Evolutionary conservation across 169 alveolate genomes (phyloP).

Genomic region (Plasmodium sp.): DNA sequence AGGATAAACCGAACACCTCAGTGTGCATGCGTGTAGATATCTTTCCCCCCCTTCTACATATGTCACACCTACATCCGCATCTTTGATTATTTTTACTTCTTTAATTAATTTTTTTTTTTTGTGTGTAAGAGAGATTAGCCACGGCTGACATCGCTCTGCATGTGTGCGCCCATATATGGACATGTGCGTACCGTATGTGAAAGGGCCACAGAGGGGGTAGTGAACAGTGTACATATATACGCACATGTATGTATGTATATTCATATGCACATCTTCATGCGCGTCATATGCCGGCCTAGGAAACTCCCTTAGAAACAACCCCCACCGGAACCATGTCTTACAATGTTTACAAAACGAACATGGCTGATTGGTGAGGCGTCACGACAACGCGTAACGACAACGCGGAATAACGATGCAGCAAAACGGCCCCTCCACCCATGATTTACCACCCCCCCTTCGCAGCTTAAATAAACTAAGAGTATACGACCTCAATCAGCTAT

Average conservation of each 20-base stretch:
- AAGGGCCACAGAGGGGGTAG: not conserved
- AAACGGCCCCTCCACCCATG: not conserved
- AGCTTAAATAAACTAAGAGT: constrained; percentile 74
- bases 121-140: constrained; percentile 6
- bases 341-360: constrained; percentile 57
- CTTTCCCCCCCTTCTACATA: not conserved
- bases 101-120: constrained; percentile 26
- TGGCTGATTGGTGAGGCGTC: constrained; percentile 59
- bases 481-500: constrained; percentile 63
- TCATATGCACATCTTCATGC: not conserved
- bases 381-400: not conserved
- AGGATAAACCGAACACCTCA: not conserved
- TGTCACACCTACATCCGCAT: not conserved
- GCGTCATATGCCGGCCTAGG: not conserved
- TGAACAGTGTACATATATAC: not conserved
- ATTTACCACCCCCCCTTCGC: not conserved
- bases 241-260: not conserved
- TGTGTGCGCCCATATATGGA: constrained; percentile 10
- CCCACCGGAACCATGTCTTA: constrained; percentile 40
- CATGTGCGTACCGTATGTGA: not conserved
- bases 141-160: constrained; percentile 4
- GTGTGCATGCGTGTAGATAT: not conserved
- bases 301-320: not conserved
- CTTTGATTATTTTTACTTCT: constrained; percentile 12
- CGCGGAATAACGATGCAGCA: not conserved